phyloP scores from a whole-genome alignment of 768 basidiomycete species.

The Roridomyces roridus region DNA sequence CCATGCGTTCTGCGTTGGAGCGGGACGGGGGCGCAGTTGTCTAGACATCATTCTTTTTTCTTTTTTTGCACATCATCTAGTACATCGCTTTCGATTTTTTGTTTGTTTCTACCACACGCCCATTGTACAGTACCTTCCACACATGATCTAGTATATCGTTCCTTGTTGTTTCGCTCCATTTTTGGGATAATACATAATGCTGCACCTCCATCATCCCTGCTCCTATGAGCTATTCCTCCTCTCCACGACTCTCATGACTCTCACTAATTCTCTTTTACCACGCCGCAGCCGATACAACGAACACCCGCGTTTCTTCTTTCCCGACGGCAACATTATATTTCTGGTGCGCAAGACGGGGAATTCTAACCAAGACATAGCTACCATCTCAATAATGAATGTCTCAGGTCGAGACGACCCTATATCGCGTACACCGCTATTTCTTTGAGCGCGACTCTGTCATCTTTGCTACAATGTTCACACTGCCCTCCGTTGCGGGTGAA shows the following conservation, averaged over 20 bases:
- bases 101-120: slow-evolving; percentile 2
- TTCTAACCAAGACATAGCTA: no score
- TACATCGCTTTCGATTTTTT: slow-evolving; percentile 6
- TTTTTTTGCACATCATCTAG: not conserved
- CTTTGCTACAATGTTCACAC: slow-evolving; percentile 35
- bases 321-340: slow-evolving; percentile 31
- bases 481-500: slow-evolving; percentile 16
- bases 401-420: slow-evolving; percentile 40
- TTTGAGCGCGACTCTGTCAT: slow-evolving; percentile 41
- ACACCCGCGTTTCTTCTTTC: slow-evolving; percentile 33
- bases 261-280: not conserved
- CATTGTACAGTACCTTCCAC: slow-evolving; percentile 16
- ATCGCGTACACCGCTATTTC: slow-evolving; percentile 41
- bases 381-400: no score
- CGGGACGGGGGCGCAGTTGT: slow-evolving; percentile 33
- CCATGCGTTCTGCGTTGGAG: slow-evolving; percentile 55
- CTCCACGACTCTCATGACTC: not conserved
- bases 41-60: slow-evolving; percentile 9
- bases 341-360: slow-evolving; percentile 21
- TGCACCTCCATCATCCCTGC: no score
- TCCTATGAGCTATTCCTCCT: no score
- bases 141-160: slow-evolving; percentile 5
- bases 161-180: slow-evolving; percentile 3
- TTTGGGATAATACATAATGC: no score
- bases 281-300: slow-evolving; percentile 5